phyloP scores from a whole-genome alignment of 2,329 filamentous ascomycete genomes.

The Arachnomyces sp. region DNA sequence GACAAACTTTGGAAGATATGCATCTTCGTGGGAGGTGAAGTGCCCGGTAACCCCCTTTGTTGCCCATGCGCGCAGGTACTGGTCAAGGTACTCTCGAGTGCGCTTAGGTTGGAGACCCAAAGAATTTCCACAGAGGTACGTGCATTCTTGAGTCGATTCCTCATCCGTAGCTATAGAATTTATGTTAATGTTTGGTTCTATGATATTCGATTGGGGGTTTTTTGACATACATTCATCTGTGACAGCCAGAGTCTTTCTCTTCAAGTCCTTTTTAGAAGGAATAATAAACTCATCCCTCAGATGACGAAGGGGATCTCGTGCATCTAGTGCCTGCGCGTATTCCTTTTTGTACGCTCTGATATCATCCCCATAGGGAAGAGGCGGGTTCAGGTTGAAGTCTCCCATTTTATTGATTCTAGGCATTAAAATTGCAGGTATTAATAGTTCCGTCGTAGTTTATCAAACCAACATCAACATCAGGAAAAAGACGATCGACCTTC shows the following conservation, averaged over 20 bases:
- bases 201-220: slow-evolving; percentile 1
- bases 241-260: slow-evolving; percentile 48
- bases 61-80: slow-evolving; percentile 75
- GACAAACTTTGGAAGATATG: slow-evolving; percentile 63
- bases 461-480: too few species aligned
- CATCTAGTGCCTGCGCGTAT: slow-evolving; percentile 47
- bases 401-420: slow-evolving; percentile 3
- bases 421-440: not conserved
- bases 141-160: slow-evolving; percentile 41
- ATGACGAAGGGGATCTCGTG: slow-evolving; percentile 50
- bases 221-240: slow-evolving; percentile 23
- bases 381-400: slow-evolving; percentile 21
- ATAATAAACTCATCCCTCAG: slow-evolving; percentile 67
- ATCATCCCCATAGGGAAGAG: slow-evolving; percentile 24
- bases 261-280: slow-evolving; percentile 64
- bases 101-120: slow-evolving; percentile 72
- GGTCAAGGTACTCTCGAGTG: slow-evolving; percentile 56
- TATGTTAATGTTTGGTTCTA: not conserved
- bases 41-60: slow-evolving; percentile 78
- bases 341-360: slow-evolving; percentile 26
- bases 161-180: slow-evolving; percentile 16
- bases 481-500: too few species aligned
- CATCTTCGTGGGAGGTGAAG: slow-evolving; percentile 61
- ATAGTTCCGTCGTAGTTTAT: not conserved
- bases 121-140: slow-evolving; percentile 87